These are phyloP conservation scores for Cenchrus americanus DNA, from an alignment of 176 grass and related monocot species.

Conservation along the genomic window DNA sequence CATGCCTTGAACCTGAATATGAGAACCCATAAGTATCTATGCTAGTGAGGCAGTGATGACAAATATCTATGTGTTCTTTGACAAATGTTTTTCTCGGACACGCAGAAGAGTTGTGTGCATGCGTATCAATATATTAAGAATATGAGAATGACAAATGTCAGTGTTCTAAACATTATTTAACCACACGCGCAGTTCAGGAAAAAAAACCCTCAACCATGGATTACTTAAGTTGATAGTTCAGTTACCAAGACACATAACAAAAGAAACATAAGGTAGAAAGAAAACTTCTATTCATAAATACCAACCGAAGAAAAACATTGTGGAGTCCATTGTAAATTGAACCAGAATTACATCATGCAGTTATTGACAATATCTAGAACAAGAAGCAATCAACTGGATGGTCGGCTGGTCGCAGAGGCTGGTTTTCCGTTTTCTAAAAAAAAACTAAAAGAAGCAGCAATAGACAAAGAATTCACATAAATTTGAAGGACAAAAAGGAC, in stretches of 20 bases:
- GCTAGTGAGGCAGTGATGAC: slow-evolving; percentile 24
- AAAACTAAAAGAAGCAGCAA: background rate
- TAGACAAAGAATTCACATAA: slow-evolving; percentile 6
- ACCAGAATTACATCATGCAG: slow-evolving; percentile 26
- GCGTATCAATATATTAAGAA: no score
- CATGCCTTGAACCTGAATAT: slow-evolving; percentile 81
- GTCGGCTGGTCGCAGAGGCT: no score
- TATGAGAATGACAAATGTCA: background rate
- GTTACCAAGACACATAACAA: slow-evolving; percentile 32
- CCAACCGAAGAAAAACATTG: slow-evolving; percentile 13
- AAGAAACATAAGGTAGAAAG: background rate
- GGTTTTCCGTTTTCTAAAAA: no score
- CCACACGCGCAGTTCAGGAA: background rate
- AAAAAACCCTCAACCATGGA: slow-evolving; percentile 17
- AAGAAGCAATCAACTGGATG: background rate
- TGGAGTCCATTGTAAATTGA: slow-evolving; percentile 12
- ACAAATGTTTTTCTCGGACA: background rate
- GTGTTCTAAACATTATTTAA: slow-evolving; percentile 26
- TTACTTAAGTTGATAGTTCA: slow-evolving; percentile 38
- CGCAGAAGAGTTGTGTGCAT: no score
- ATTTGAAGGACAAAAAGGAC: slow-evolving; percentile 11
- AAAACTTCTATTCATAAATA: slow-evolving; percentile 7
- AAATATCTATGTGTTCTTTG: slow-evolving; percentile 14
- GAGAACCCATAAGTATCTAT: slow-evolving; percentile 31
- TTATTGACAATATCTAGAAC: slow-evolving; percentile 26